Evolutionary conservation across 2,329 filamentous ascomycete species (phyloP).

Genomic region (Fusarium sp.): DNA sequence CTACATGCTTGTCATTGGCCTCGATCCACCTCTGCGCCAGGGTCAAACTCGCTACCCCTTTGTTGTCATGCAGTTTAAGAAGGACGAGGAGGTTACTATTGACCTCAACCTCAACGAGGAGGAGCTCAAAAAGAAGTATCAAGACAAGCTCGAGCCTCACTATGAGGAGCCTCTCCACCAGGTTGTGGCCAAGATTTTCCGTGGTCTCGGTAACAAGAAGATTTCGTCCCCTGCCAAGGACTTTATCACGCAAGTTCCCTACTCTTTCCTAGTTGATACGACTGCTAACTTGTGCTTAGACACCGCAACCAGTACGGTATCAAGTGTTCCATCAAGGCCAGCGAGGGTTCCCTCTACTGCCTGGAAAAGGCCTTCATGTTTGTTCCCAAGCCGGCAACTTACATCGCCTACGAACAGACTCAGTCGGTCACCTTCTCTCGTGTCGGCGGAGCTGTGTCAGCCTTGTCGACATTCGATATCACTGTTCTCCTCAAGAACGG

Average conservation of each 20-base stretch:
- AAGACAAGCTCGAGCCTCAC: slow-evolving; percentile 86
- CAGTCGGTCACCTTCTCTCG: slow-evolving; percentile 94
- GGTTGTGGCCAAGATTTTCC: slow-evolving; percentile 95
- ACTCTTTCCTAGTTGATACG: slow-evolving; percentile 5
- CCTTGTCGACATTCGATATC: slow-evolving; percentile 96
- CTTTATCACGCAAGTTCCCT: slow-evolving; percentile 76
- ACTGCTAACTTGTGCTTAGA: slow-evolving; percentile 56
- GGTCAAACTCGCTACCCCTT: slow-evolving; percentile 98
- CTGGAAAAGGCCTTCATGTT: slow-evolving; percentile 99
- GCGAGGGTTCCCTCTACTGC: slow-evolving; percentile 96
- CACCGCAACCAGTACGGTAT: slow-evolving; percentile 95
- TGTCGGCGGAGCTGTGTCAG: slow-evolving; percentile 92
- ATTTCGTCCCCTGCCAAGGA: slow-evolving; percentile 94
- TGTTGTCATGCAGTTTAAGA: slow-evolving; percentile 98
- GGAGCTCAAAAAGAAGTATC: slow-evolving; percentile 84
- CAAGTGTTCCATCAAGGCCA: slow-evolving; percentile 99
- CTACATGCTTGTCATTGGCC: slow-evolving; percentile 91
- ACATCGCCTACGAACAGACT: slow-evolving; percentile 95
- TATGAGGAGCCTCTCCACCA: slow-evolving; percentile 96
- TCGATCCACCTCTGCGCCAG: slow-evolving; percentile 95
- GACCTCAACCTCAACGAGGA: slow-evolving; percentile 97
- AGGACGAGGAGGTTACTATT: slow-evolving; percentile 95
- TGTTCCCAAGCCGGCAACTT: slow-evolving; percentile 97
- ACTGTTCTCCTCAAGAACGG: slow-evolving; percentile 90
- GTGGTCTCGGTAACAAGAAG: slow-evolving; percentile 93